Evolutionary conservation across 495 filamentous ascomycete genomes (phyloP), one percentile per base, ranked within the genome.

Genomic region (Lindgomyces ingoldianus): DNA sequence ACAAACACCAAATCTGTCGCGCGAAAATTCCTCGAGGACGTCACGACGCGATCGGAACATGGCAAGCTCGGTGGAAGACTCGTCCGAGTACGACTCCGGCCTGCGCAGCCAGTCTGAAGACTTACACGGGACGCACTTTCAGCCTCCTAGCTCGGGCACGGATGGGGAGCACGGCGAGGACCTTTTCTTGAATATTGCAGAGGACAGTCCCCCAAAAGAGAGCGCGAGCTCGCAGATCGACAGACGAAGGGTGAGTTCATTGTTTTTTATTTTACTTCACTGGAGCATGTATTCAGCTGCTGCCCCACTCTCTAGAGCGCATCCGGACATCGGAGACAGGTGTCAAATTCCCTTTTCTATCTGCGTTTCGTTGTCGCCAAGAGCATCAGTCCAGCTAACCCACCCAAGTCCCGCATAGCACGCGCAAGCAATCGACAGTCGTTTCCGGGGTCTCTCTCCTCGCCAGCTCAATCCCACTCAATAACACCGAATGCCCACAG

Each of bases 101-200:
- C 30, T 53, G 30, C 68, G 30, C 46, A 70, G 63, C 56, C 53
- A 50, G 24, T 57, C 45, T 1, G 62, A 50, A 21, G 59, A 64
- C 39, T 36, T 48, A 8, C 52, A 22, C 8, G 22, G 53, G 22
- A 19, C n/a, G 1, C 41, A n/a, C n/a, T n/a, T n/a, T n/a, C n/a
- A n/a, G n/a, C n/a, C n/a, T n/a, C n/a, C n/a, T n/a, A n/a, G n/a
- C n/a, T n/a, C n/a, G n/a, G n/a, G n/a, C n/a, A 39, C 33, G 11
- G 63, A 64, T 4, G 57, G 41, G n/a, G 63, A 65, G 47, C 58
- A 48, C 16, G 55, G 77, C 57, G 85, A 86, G 54, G 86, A 89
- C 74, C 71, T 88, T 22, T 89, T 89, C 69, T 70, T 89, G 54
- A 83, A 85, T 60, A 83, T 89, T 60, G 86, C 86, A 12, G 80